A percentile compares a stretch with the other conserved stretches of the same genome.
Evolutionary conservation across 371 early-diverging fungal species (phyloP).

Genomic region (Conidiobolus incongruus): DNA sequence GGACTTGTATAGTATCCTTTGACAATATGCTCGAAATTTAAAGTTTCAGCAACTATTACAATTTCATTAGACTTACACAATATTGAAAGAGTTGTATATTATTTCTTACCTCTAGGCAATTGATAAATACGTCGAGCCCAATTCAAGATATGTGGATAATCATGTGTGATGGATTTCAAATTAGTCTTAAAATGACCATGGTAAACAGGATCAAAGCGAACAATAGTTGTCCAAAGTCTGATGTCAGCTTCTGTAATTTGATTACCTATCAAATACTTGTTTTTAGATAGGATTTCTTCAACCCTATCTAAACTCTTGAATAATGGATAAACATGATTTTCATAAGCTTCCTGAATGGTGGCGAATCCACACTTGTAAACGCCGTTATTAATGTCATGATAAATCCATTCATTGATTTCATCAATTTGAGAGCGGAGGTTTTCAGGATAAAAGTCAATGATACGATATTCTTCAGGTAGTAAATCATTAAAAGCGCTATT

Average conservation of each 20-base stretch:
- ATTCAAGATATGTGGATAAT: conserved; percentile 65
- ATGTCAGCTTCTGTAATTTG: conserved; percentile 80
- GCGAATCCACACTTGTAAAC: conserved; percentile 84
- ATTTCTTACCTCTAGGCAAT: conserved; percentile 28
- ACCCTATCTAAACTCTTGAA: conserved; percentile 63
- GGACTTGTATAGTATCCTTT: conserved; percentile 78
- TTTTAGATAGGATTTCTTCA: conserved; percentile 48
- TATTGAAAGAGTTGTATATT: not conserved
- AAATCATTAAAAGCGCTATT: conserved; percentile 64
- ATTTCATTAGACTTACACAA: not conserved
- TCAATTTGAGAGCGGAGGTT: conserved; percentile 52
- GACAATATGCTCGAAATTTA: conserved; percentile 88
- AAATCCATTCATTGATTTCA: conserved; percentile 69
- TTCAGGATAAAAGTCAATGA: conserved; percentile 56
- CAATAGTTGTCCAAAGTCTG: conserved; percentile 76
- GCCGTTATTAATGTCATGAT: conserved; percentile 65
- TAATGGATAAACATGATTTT: conserved; percentile 35
- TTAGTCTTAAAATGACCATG: conserved; percentile 85
- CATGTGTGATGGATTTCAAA: conserved; percentile 49
- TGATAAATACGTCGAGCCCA: conserved; percentile 75
- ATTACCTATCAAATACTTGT: conserved; percentile 49
- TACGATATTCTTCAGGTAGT: conserved; percentile 31
- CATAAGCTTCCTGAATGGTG: conserved; percentile 61
- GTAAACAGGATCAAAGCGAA: conserved; percentile 77
- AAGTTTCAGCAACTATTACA: conserved; percentile 32